These are phyloP conservation scores for Candida methanosorbosa DNA, from an alignment of 805 yeast genomes.

Conservation along the genomic window DNA sequence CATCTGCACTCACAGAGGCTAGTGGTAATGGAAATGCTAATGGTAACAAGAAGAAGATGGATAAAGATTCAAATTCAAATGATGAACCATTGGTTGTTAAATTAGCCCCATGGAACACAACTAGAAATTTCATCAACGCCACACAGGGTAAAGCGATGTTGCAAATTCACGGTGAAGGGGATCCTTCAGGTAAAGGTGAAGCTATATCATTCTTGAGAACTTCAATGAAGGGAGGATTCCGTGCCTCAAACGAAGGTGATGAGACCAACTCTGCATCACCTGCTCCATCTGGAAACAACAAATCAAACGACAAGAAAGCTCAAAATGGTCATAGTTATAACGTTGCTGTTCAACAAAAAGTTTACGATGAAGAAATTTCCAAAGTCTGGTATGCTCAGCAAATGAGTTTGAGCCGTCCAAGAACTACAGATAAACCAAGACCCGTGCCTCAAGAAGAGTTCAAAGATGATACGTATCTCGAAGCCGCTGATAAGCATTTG, in stretches of 20 bases:
- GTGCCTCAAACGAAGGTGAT: constrained; percentile 10
- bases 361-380: constrained; percentile 83
- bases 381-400: constrained; percentile 88
- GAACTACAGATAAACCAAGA: constrained; percentile 16
- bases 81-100: constrained; percentile 72
- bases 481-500: constrained; percentile 23
- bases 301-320: constrained; percentile 28
- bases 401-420: constrained; percentile 37
- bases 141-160: constrained; percentile 97
- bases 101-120: constrained; percentile 89
- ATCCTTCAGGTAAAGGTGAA: constrained; percentile 85
- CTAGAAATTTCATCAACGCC: constrained; percentile 84
- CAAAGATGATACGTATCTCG: constrained; percentile 27
- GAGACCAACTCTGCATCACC: constrained; percentile 14
- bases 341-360: constrained; percentile 79
- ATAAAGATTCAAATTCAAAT: constrained; percentile 26
- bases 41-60: constrained; percentile 7
- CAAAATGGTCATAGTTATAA: constrained; percentile 65
- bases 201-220: constrained; percentile 84
- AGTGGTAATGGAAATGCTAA: constrained; percentile 1
- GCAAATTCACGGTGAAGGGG: constrained; percentile 90
- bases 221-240: constrained; percentile 92
- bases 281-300: constrained; percentile 8
- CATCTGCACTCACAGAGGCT: constrained; percentile 19
- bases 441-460: constrained; percentile 7